Base-by-base conservation (phyloP, 2,329 filamentous ascomycete species). In the Calonectria hawksworthii region DNA sequence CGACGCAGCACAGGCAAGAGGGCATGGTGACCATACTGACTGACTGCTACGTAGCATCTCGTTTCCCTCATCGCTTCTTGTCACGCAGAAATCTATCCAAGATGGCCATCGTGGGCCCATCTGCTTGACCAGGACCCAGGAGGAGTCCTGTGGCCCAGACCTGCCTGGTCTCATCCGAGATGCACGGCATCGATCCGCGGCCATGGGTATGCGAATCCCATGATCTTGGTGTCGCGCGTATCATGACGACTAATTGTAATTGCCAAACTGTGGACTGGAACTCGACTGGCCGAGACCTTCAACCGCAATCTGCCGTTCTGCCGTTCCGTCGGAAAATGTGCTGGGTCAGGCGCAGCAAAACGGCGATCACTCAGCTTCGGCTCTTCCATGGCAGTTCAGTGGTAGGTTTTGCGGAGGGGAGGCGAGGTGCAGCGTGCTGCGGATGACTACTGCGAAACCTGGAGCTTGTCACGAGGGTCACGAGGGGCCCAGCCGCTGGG, bases 391-490 rank as follows among this genome's bases (percentile, higher is more conserved):
- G 72, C 70, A 73, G 71, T 69, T 74, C 72, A 74, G 68, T 80
- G 79, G 79, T 67, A 76, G 75, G 74, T 75, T 78, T 74, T 54
- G 56, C 66, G 50, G 50, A 67, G 66, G 76, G 78, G 78, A 80
- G 79, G 73, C 78, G 79, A 80, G 74, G 76, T 80, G 79, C 79
- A 80, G 79, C 51, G 68, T 73, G 52, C 73, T 79, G 75, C 74
- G 78, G 75, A 80, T 80, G 79, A 80, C 79, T 71, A 80, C 79
- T 71, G 75, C 70, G 74, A 78, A 80, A 77, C 73, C 76, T 79
- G 78, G 79, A 75, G 74, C 71, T 79, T 74, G 52, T 78, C 74
- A 73, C 78, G 79, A 41, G 74, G 76, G 77, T 77, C 79, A 80
- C 75, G 75, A 75, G 78, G 56, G 63, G 54, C 71, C 70, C 78